Percentiles rank a stretch among this genome's conserved stretches.
phyloP scores from a whole-genome alignment of 2,329 filamentous ascomycete genomes.

The Penicillium expansum region DNA sequence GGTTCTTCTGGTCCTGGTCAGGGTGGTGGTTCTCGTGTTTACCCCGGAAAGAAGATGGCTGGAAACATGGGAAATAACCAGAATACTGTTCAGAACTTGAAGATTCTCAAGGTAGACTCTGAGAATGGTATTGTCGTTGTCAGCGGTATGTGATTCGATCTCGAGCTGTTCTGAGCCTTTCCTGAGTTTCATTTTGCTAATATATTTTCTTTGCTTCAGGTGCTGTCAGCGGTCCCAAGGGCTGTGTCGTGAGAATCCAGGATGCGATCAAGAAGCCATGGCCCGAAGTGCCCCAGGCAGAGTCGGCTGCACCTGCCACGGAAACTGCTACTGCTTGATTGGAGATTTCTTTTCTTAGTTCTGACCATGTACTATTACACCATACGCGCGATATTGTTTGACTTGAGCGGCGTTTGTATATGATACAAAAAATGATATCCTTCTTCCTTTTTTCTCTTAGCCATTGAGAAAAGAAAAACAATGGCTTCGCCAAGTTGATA shows the following conservation, averaged over 20 bases:
- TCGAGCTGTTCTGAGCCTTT: not conserved
- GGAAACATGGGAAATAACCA: conserved; percentile 89
- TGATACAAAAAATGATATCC: conserved; percentile 43
- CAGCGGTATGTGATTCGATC: conserved; percentile 58
- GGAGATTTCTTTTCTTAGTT: conserved; percentile 4
- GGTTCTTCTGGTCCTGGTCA: conserved; percentile 87
- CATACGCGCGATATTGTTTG: conserved; percentile 32
- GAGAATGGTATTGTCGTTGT: conserved; percentile 85
- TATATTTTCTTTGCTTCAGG: conserved; percentile 39
- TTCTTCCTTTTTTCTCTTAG: conserved; percentile 20
- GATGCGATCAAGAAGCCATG: conserved; percentile 87
- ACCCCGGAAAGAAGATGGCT: conserved; percentile 97
- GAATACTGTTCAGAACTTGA: conserved; percentile 87
- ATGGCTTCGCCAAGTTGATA: conserved; percentile 4
- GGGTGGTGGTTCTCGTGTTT: conserved; percentile 85
- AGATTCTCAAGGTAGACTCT: conserved; percentile 81
- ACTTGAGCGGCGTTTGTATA: conserved; percentile 40
- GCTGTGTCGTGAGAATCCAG: conserved; percentile 77
- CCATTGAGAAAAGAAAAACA: not conserved
- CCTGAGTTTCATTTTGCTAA: conserved; percentile 9
- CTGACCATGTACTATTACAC: conserved; percentile 40
- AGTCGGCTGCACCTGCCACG: conserved; percentile 28
- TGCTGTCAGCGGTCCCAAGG: conserved; percentile 82
- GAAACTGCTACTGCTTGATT: conserved; percentile 30
- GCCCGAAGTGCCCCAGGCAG: conserved; percentile 49